phyloP scores from a whole-genome alignment of 2,329 filamentous ascomycete species.

The Neonectria magnoliae region DNA sequence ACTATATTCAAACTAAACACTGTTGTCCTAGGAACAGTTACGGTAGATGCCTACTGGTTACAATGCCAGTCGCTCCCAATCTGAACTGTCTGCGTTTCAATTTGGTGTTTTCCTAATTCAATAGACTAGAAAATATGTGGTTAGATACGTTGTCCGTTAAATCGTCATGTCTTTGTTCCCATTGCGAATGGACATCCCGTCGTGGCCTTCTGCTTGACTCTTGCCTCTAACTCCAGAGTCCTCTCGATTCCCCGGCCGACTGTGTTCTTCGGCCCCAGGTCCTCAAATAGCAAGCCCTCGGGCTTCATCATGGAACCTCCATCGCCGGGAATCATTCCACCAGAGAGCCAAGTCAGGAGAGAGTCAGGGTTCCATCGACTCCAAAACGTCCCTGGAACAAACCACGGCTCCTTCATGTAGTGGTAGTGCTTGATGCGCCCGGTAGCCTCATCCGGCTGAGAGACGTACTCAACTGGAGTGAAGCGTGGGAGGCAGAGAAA shows the following conservation, averaged over 20 bases:
- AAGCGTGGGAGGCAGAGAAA: slow-evolving; percentile 69
- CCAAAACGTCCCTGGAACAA: slow-evolving; percentile 67
- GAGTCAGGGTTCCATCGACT: slow-evolving; percentile 70
- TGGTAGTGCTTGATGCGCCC: slow-evolving; percentile 60
- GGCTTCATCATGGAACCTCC: slow-evolving; percentile 52
- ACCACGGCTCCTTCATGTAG: slow-evolving; percentile 73
- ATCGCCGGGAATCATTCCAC: slow-evolving; percentile 59
- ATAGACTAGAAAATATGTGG: background rate
- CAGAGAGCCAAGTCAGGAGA: slow-evolving; percentile 56
- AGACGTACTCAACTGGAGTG: slow-evolving; percentile 51
- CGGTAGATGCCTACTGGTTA: background rate
- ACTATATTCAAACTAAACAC: background rate
- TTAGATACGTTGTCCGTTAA: background rate
- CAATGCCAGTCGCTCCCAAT: background rate
- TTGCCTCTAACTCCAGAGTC: slow-evolving; percentile 35
- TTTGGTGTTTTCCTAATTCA: background rate
- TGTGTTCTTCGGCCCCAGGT: slow-evolving; percentile 69
- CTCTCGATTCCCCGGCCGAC: slow-evolving; percentile 63
- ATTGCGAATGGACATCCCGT: slow-evolving; percentile 57
- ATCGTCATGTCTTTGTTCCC: background rate
- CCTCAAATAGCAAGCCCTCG: slow-evolving; percentile 63
- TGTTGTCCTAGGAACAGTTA: background rate
- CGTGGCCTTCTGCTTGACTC: slow-evolving; percentile 47
- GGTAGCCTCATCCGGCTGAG: slow-evolving; percentile 61
- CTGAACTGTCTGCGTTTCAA: background rate